Percentiles rank a stretch among this genome's conserved stretches.
Evolutionary conservation across 1,284 basidiomycete species (phyloP).

Genomic region (Microbotryomycetes sp.): DNA sequence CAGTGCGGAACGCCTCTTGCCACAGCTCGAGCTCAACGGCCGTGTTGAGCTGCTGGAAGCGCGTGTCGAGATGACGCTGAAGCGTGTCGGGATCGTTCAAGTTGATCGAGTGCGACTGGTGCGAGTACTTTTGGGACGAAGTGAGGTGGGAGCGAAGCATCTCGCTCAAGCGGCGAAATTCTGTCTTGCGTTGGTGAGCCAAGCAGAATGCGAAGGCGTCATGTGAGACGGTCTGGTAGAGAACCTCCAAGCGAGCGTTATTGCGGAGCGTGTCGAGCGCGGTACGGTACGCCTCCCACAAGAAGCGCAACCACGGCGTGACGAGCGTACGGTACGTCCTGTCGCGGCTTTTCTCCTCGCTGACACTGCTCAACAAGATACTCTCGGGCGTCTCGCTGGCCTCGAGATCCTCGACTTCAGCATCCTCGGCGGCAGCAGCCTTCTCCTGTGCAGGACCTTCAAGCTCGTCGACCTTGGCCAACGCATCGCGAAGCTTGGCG

Average conservation of each 20-base stretch:
- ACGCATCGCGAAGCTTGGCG: constrained; percentile 76
- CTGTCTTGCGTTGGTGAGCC: constrained; percentile 87
- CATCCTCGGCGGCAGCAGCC: constrained; percentile 6
- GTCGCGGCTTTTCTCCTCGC: constrained; percentile 87
- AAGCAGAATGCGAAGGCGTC: constrained; percentile 97
- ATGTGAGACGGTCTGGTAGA: constrained; percentile 97
- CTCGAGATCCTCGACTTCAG: constrained; percentile 45
- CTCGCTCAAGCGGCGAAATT: constrained; percentile 95
- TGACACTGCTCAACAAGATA: constrained; percentile 78
- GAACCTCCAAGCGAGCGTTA: constrained; percentile 84
- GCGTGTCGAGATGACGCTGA: constrained; percentile 93
- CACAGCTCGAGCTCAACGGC: constrained; percentile 97
- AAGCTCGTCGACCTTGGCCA: constrained; percentile 66
- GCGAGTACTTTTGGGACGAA: constrained; percentile 91
- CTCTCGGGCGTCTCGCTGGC: constrained; percentile 82
- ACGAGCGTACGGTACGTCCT: constrained; percentile 91
- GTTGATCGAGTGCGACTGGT: constrained; percentile 96
- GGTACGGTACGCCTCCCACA: constrained; percentile 97
- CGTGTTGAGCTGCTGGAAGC: constrained; percentile 95
- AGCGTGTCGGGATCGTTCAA: constrained; percentile 93
- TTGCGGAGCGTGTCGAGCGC: constrained; percentile 95
- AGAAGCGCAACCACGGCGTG: constrained; percentile 95
- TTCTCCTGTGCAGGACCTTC: constrained; percentile 53
- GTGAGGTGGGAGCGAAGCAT: constrained; percentile 90
- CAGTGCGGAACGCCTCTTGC: constrained; percentile 98